Base-by-base conservation (phyloP, 225 moss, liverwort and hornwort genomes). In the Pseudoscleropodium purum region DNA sequence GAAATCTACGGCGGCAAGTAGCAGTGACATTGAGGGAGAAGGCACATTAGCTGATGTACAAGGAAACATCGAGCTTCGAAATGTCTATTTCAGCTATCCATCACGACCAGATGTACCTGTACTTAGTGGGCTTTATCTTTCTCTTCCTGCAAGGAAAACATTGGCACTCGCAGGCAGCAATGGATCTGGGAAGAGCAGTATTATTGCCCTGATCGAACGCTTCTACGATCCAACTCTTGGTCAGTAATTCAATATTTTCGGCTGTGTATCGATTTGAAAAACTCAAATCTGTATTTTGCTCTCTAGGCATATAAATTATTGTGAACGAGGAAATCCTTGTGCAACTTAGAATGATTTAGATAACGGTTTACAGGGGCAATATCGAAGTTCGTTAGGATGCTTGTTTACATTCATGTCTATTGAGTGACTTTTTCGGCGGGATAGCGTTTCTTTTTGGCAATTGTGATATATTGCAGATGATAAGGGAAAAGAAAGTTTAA, bases 21-120 rank as follows among this genome's bases (percentile, higher is more conserved):
- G 72, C 77, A 85, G 85, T 90, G 92, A 92, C 57, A 74, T 82
- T 45, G 94, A 93, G 78, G 94, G 91, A 52, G 91, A 93, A 82
- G 83, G 87, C 57, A 87, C 75, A 52, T 83, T 92, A 90, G 37
- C 68, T 81, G 91, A 91, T 88, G 92, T 96, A 34, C 93, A 95
- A 93, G 96, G 96, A 80, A 90, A 75, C 43, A 95, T 96, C 37
- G 93, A 94, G 88, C 92, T 96, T 84, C 94, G 95, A 76, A 95
- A 95, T 86, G 95, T 96, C n/a, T 94, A 94, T 70, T 96, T 96
- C 91, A 95, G 95, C 90, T 96, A 96, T 90, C 96, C 96, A 62
- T 95, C 96, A 37, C 88, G 96, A 85, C 95, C 96, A 70, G 95
- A 96, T 91, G 90, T 95, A 75, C 93, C 94, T 87, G 93, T 96